phyloP scores from a whole-genome alignment of 495 filamentous ascomycete species.

The Penicillium malachiteum region DNA sequence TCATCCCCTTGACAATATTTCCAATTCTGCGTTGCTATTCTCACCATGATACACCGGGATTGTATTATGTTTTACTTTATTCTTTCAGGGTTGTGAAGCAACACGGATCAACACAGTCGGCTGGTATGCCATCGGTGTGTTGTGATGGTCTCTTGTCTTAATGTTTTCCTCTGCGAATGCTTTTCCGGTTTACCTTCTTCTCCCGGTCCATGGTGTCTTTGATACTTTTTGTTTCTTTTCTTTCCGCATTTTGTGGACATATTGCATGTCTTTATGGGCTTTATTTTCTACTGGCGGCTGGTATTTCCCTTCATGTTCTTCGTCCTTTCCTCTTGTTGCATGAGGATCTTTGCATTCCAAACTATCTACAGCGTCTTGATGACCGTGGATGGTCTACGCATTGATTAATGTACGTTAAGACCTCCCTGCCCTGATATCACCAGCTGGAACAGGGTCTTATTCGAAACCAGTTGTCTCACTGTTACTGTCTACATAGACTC shows the following conservation, averaged over 20 bases:
- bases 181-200: constrained; percentile 18
- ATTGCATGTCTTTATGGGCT: constrained; percentile 28
- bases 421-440: constrained; percentile 54
- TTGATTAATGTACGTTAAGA: constrained; percentile 79
- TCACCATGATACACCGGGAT: constrained; percentile 23
- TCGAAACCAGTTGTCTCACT: constrained; percentile 56
- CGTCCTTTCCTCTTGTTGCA: constrained; percentile 23
- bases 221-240: background rate
- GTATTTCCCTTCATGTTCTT: constrained; percentile 26
- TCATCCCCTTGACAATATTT: no score
- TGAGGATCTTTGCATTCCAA: constrained; percentile 33
- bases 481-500: constrained; percentile 46
- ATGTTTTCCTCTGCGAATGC: constrained; percentile 21
- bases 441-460: constrained; percentile 48
- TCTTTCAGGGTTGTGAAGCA: constrained; percentile 13
- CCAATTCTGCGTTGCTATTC: constrained; percentile 3
- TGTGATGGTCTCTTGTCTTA: constrained; percentile 17
- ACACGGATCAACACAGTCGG: constrained; percentile 31
- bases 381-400: constrained; percentile 61
- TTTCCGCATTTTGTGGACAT: constrained; percentile 34
- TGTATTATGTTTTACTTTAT: constrained; percentile 26
- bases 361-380: constrained; percentile 39
- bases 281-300: constrained; percentile 33
- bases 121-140: constrained; percentile 40
- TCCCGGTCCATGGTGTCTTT: constrained; percentile 28